phyloP scores from a whole-genome alignment of 2,329 filamentous ascomycete genomes.

The Neurospora crassa region DNA sequence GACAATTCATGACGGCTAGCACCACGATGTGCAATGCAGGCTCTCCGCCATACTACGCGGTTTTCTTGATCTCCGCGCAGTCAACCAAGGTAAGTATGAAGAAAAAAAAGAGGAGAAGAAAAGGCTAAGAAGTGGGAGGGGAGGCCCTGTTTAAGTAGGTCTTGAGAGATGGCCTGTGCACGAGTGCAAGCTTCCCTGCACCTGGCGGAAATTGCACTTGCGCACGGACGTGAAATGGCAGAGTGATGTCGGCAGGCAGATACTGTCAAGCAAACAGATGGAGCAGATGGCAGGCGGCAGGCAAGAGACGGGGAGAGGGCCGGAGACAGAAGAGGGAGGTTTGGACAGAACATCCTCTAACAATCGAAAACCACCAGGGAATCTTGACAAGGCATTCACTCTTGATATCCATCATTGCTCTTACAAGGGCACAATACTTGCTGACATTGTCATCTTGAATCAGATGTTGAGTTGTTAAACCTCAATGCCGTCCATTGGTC shows the following conservation, averaged over 20 bases:
- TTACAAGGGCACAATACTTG: background rate
- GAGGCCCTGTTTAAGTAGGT: constrained; percentile 3
- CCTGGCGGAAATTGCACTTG: background rate
- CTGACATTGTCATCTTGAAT: background rate
- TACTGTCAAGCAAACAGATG: background rate
- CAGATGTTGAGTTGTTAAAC: background rate
- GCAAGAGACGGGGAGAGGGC: background rate
- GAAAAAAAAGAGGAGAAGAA: constrained; percentile 11
- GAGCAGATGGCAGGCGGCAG: background rate
- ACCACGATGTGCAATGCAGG: constrained; percentile 14
- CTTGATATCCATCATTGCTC: background rate
- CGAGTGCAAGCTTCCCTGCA: background rate
- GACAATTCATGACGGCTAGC: constrained; percentile 11
- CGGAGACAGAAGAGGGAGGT: no score
- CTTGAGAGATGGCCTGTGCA: constrained; percentile 6
- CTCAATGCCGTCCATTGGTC: background rate
- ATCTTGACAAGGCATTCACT: background rate
- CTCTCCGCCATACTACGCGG: constrained; percentile 9
- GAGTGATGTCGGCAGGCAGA: background rate
- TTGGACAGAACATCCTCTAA: no score
- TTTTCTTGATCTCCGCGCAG: constrained; percentile 10
- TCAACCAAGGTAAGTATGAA: constrained; percentile 15
- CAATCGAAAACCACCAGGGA: background rate
- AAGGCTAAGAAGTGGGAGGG: constrained; percentile 1
- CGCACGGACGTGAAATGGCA: background rate